Conservation (phyloP, 345 rosid species). For the Luvunga scandens region DNA sequence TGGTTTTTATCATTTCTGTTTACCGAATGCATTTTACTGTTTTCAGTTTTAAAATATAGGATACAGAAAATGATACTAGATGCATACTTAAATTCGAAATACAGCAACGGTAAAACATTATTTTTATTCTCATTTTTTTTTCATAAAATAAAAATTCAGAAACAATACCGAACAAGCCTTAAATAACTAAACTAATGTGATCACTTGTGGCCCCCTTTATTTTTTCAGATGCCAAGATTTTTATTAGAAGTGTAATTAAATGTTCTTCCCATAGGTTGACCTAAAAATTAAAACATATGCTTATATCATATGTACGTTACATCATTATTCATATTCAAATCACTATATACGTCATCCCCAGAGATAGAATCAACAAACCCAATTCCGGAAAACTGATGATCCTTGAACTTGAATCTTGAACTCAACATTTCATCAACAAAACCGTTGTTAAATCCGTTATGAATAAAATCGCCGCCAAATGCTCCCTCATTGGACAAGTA, state of each 20-base stretch:
- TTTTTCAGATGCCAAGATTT: neutral
- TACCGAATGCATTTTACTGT: too few species aligned
- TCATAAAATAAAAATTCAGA: too few species aligned
- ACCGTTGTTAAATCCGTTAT: constrained; percentile 24
- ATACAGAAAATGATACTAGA: too few species aligned
- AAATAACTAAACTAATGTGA: neutral
- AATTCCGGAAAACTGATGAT: constrained; percentile 39
- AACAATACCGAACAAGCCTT: too few species aligned
- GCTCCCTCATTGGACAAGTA: constrained; percentile 21
- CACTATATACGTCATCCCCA: constrained; percentile 36
- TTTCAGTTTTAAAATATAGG: too few species aligned
- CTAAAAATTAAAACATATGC: neutral
- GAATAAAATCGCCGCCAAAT: constrained; percentile 23
- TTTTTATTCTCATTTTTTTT: too few species aligned
- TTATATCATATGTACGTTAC: constrained; percentile 45
- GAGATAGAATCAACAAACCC: constrained; percentile 34
- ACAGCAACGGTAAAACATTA: too few species aligned
- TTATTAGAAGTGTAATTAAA: constrained; percentile 18
- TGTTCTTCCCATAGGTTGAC: constrained; percentile 15
- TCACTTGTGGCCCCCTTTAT: neutral
- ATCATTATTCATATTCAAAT: constrained; percentile 37
- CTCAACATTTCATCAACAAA: constrained; percentile 38
- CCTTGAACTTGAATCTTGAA: constrained; percentile 47
- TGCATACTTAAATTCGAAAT: too few species aligned
- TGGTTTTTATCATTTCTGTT: too few species aligned